Evolutionary conservation across 2,329 filamentous ascomycete species (phyloP).

Genomic region (Exophiala aquamarina): DNA sequence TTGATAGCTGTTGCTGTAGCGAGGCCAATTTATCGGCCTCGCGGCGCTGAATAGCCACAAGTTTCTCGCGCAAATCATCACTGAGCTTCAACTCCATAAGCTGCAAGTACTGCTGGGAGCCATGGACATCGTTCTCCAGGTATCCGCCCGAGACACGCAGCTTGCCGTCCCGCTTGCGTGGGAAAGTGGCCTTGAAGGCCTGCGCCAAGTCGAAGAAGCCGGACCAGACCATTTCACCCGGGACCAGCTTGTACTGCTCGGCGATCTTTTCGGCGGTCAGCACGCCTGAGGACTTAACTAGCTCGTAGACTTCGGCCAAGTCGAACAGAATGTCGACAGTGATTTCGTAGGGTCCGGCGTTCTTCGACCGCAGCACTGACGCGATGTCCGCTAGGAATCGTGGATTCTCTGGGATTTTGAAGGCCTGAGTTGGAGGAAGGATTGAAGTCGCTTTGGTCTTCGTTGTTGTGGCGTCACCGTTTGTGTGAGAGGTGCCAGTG

Average conservation of each 20-base stretch:
- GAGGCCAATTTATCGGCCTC: no score
- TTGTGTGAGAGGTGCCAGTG: neutral
- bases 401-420: slow-evolving; percentile 1
- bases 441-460: neutral
- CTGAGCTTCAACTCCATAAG: slow-evolving; percentile 31
- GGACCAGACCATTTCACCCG: slow-evolving; percentile 32
- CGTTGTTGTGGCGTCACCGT: neutral
- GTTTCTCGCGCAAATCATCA: neutral
- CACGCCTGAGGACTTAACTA: slow-evolving; percentile 38
- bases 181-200: slow-evolving; percentile 49
- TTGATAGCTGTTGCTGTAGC: no score
- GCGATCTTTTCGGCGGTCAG: slow-evolving; percentile 33
- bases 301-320: slow-evolving; percentile 32
- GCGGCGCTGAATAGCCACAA: neutral
- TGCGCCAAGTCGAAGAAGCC: slow-evolving; percentile 47
- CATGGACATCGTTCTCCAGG: slow-evolving; percentile 40
- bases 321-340: slow-evolving; percentile 54
- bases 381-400: slow-evolving; percentile 38
- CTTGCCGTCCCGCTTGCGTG: slow-evolving; percentile 33
- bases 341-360: slow-evolving; percentile 53
- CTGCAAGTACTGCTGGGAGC: slow-evolving; percentile 40
- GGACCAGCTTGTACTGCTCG: slow-evolving; percentile 28
- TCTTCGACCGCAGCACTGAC: slow-evolving; percentile 50
- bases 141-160: slow-evolving; percentile 31
- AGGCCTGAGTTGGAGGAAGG: neutral